Conservation (phyloP, 257 asterid genomes). For the Plantago major region DNA sequence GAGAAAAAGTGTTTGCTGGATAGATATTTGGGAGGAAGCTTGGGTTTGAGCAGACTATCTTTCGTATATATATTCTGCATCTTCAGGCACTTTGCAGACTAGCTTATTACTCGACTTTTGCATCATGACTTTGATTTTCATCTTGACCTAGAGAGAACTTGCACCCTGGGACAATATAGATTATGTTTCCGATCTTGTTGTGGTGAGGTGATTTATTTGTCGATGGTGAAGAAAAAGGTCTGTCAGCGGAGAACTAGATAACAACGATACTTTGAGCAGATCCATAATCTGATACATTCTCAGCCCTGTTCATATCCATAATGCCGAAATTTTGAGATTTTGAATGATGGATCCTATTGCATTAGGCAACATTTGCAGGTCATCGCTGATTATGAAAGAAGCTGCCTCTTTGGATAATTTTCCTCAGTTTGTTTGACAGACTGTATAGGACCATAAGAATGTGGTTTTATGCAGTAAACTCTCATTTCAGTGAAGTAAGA, state of each 20-base stretch:
- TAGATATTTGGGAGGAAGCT: slow-evolving; percentile 9
- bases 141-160: slow-evolving; percentile 2
- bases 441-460: no score
- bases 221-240: slow-evolving; percentile 13
- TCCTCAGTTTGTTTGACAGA: no score
- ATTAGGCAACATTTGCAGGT: slow-evolving; percentile 15
- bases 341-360: slow-evolving; percentile 5
- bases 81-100: neutral
- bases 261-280: no score
- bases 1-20: slow-evolving; percentile 13
- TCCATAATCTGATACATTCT: no score
- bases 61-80: neutral
- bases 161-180: neutral
- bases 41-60: slow-evolving; percentile 13
- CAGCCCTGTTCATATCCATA: neutral
- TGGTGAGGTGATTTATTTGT: neutral
- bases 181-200: neutral
- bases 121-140: slow-evolving; percentile 12
- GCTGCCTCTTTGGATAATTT: no score
- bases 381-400: slow-evolving; percentile 22
- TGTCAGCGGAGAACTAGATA: slow-evolving; percentile 19
- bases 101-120: slow-evolving; percentile 20
- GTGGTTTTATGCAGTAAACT: no score
- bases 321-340: slow-evolving; percentile 10
- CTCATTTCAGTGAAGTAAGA: no score